Evolutionary conservation across 768 basidiomycete genomes (phyloP).

Genomic region (Multifurca ochricompacta): DNA sequence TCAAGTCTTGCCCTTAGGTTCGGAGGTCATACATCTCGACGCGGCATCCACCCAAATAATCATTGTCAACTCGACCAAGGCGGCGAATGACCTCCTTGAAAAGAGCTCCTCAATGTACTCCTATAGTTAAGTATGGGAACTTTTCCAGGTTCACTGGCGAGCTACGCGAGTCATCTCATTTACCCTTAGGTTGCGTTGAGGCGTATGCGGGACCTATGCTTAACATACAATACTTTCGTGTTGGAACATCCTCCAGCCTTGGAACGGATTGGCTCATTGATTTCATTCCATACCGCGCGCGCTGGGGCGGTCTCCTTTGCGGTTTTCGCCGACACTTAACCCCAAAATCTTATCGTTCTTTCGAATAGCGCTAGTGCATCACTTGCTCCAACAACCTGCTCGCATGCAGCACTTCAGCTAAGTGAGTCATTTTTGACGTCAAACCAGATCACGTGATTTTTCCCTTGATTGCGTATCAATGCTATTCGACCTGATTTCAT

Average conservation of each 20-base stretch:
- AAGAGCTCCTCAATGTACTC: conserved; percentile 5
- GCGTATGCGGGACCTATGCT: neutral
- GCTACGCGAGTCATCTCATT: no score
- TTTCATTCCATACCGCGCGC: neutral
- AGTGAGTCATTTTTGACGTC: neutral
- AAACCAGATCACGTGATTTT: neutral
- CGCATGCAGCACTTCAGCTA: neutral
- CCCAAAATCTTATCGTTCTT: neutral
- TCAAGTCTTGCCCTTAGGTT: neutral
- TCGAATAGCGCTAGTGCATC: neutral
- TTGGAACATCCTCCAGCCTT: conserved; percentile 17
- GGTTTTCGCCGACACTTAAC: conserved; percentile 1
- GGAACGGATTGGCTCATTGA: conserved; percentile 12
- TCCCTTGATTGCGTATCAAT: neutral
- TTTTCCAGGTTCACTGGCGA: neutral
- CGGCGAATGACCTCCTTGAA: conserved; percentile 7
- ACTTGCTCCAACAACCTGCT: neutral
- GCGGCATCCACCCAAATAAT: conserved; percentile 13
- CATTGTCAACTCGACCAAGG: conserved; percentile 31
- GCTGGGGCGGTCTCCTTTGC: neutral
- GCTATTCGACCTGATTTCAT: conserved; percentile 23
- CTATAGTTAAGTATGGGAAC: neutral
- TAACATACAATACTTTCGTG: neutral
- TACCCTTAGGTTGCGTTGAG: neutral
- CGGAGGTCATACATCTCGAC: conserved; percentile 20